These are phyloP conservation scores for Corynascus novoguineensis DNA, from an alignment of 495 filamentous ascomycete species.

Conservation along the genomic window DNA sequence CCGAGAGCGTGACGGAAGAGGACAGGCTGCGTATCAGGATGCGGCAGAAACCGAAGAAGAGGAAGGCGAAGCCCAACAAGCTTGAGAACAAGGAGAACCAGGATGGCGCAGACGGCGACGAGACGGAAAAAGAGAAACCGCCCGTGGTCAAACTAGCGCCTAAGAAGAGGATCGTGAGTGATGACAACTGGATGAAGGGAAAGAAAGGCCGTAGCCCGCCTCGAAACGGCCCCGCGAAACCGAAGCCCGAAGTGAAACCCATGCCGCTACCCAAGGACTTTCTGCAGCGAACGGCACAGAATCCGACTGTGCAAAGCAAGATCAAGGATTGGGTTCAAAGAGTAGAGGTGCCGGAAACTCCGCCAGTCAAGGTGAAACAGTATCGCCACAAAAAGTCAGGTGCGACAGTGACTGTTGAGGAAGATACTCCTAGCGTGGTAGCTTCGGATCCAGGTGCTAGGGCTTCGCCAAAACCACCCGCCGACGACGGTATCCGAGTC, in stretches of 20 bases:
- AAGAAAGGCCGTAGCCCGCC: conserved; percentile 45
- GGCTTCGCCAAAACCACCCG: conserved; percentile 20
- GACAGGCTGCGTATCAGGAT: conserved; percentile 45
- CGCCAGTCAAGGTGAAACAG: conserved; percentile 18
- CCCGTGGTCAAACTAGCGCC: conserved; percentile 38
- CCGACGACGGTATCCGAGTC: conserved; percentile 34
- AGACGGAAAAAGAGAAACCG: conserved; percentile 29
- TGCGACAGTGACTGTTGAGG: conserved; percentile 30
- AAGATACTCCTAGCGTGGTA: conserved; percentile 19
- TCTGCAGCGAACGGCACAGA: conserved; percentile 42
- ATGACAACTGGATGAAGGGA: conserved; percentile 67
- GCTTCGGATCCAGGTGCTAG: conserved; percentile 10
- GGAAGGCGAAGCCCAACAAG: conserved; percentile 24
- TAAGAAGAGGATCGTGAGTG: conserved; percentile 73
- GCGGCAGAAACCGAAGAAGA: conserved; percentile 35
- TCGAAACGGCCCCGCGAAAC: conserved; percentile 27
- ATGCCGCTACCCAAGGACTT: conserved; percentile 49
- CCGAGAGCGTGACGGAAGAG: conserved; percentile 46
- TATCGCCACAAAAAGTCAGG: conserved; percentile 27
- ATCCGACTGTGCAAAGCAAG: conserved; percentile 46
- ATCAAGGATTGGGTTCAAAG: conserved; percentile 49
- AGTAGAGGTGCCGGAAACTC: conserved; percentile 36
- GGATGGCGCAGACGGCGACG: conserved; percentile 23
- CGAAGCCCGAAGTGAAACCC: conserved; percentile 32
- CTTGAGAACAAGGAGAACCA: conserved; percentile 20